Evolutionary conservation across 2,329 filamentous ascomycete genomes (phyloP), one percentile per base, ranked within the genome.

Genomic region (Colletotrichum simmondsii): DNA sequence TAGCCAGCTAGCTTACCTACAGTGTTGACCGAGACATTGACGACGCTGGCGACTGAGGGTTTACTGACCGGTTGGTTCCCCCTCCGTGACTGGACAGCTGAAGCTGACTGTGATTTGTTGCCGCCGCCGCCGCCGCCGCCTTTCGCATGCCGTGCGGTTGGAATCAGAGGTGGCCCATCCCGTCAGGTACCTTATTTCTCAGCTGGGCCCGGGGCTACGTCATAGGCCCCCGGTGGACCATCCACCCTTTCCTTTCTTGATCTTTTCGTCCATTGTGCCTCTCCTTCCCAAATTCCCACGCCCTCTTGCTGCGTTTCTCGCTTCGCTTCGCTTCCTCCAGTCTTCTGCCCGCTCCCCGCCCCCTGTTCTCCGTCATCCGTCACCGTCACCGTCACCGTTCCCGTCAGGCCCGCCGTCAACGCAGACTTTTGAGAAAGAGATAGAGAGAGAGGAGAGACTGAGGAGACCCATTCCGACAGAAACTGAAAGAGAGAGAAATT

Each of bases 241-340:
- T 56, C 56, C 60, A 52, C 66, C 66, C 66, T 57, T 71, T 71
- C 68, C 63, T 57, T 65, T 72, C 66, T 70, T 72, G 70, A 69
- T 63, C 69, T 49, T 52, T 49, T 49, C 19, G 42, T 49, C 42
- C 19, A 49, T 49, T 49, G 42, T 49, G 19, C 69, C 58, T 63
- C 59, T 63, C 53, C 35, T 57, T 61, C 58, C 24, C 61, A 28
- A 54, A 26, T 57, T 61, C 52, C 24, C 61, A 28, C 62, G 35
- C 56, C 35, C 26, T 32, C 14, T 37, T 61, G 24, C n/a, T 56
- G 32, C 46, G 46, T 64, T 53, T 56, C 35, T 53, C 58, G 53
- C 56, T 68, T 57, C 57, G 46, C 65, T 28, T 61, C 52, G 58
- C 52, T 69, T 72, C 52, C 26, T 26, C 19, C 35, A 37, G 37